phyloP scores from a whole-genome alignment of 1,284 basidiomycete genomes.

The Waitea zeae region DNA sequence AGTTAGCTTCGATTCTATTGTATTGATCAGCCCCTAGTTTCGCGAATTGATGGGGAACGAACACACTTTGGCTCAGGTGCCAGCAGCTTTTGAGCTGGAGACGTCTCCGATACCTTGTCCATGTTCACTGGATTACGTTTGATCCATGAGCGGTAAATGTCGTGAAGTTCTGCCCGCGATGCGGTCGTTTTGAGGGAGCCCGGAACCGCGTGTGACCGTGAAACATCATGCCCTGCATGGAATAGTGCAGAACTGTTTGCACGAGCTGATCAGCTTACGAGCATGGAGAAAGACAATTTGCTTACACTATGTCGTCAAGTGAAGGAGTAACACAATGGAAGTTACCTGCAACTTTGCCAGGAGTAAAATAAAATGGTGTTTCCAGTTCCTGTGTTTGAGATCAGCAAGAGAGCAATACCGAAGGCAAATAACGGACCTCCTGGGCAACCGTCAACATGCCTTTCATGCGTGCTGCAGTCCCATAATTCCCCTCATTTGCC shows the following conservation, averaged over 20 bases:
- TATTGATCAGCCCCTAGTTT: too few relatives aligned
- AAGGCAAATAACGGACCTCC: constrained; percentile 34
- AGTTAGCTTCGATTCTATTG: constrained; percentile 56
- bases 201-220: constrained; percentile 77
- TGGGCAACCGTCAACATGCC: constrained; percentile 89
- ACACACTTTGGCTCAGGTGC: constrained; percentile 49
- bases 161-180: constrained; percentile 55
- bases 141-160: constrained; percentile 75
- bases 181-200: constrained; percentile 91
- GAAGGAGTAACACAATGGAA: constrained; percentile 77
- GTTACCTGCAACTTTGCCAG: constrained; percentile 61
- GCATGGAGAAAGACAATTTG: constrained; percentile 6
- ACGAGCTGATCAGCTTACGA: constrained; percentile 6
- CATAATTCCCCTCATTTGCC: constrained; percentile 43
- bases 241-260: constrained; percentile 64
- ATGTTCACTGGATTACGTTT: constrained; percentile 70
- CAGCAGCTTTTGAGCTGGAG: constrained; percentile 50
- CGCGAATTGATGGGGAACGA: too few relatives aligned
- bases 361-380: constrained; percentile 84
- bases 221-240: constrained; percentile 72
- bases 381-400: constrained; percentile 46
- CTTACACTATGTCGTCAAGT: constrained; percentile 58
- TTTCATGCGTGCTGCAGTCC: constrained; percentile 74
- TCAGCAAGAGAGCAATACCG: background rate
- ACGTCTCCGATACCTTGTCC: constrained; percentile 59